Evolutionary conservation across 495 filamentous ascomycete species (phyloP), one percentile per base, ranked within the genome.

Genomic region (Hypoxylon trugodes): DNA sequence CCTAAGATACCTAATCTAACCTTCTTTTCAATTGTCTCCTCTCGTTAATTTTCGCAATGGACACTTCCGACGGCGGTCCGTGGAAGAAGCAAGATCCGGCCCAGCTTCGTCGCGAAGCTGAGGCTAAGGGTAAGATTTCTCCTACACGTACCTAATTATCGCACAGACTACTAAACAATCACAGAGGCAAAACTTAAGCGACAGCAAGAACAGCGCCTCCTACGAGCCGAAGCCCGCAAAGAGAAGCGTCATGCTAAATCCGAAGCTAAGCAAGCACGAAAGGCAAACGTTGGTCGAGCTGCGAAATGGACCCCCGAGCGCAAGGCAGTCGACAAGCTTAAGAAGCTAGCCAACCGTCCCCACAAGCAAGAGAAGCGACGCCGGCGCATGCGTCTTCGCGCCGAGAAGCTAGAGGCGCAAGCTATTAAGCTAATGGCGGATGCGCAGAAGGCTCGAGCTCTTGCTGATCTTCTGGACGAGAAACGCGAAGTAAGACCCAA

Each of bases 351-450:
- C 13, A 65, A 64, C 32, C 60, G 60, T 36, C 40, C 47, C 1
- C 47, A 62, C 30, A 73, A 70, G 52, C 45, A 69, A 48, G 74
- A 78, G 55, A 69, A 72, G 59, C 68, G 72, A 58, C 61, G 36
- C 19, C 69, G 60, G 38, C 69, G 64, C 19, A 18, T 71, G 36
- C 59, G 54, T 21, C 35, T 52, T 16, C 71, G 66, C 12, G 71
- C 69, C 13, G 51, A 54, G 1, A 73, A 73, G 38, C 21, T 70
- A 9, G 56, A 69, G 28, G 54, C 40, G 8, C 67, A 72, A 48
- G 67, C 68, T 4, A 22, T 28, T 3, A 64, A 69, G 41, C 24
- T 69, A 6, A 57, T 66, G 65, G 58, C 37, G 1, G 64, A 75
- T 22, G 63, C 61, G 8, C 56, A 72, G 24, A 61, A 59, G 32